These are phyloP conservation scores for Quercus variabilis DNA, from an alignment of 306 rosid species.

Conservation along the genomic window DNA sequence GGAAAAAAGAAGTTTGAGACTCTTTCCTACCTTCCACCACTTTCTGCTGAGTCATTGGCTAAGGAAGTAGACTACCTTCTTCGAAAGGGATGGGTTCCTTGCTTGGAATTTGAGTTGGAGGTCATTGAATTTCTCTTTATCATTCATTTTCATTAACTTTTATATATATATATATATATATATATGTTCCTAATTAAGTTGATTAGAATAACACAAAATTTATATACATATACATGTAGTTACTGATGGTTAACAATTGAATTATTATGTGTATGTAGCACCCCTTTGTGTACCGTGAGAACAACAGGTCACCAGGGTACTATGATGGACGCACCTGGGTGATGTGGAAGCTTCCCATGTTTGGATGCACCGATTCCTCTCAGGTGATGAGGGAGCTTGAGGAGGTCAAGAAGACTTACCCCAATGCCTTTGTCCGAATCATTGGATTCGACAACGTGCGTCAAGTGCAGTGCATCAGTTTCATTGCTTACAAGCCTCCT, in stretches of 20 bases:
- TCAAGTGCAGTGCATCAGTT: conserved; percentile 83
- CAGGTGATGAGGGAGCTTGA: conserved; percentile 55
- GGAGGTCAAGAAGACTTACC: conserved; percentile 46
- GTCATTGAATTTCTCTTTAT: conserved; percentile 22
- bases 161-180: no score
- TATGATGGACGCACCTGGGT: conserved; percentile 90
- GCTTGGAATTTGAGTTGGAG: conserved; percentile 64
- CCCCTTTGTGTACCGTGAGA: conserved; percentile 49
- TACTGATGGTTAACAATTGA: background rate
- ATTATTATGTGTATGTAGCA: conserved; percentile 25
- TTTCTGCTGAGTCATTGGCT: background rate
- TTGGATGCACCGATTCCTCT: conserved; percentile 52
- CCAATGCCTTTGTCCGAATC: conserved; percentile 45
- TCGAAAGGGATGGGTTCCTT: conserved; percentile 57
- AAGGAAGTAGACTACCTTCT: conserved; percentile 70
- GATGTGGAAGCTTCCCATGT: conserved; percentile 98
- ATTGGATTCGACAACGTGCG: conserved; percentile 84
- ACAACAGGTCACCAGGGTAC: conserved; percentile 69
- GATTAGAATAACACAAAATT: no score
- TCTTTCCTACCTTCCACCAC: conserved; percentile 72
- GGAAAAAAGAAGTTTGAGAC: conserved; percentile 78
- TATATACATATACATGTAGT: background rate
- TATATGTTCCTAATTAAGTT: no score
- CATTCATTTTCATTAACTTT: background rate
- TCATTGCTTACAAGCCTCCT: conserved; percentile 72